These are phyloP conservation scores for Hymenoscyphus occultus DNA, from an alignment of 2,329 filamentous ascomycete genomes.

Conservation along the genomic window DNA sequence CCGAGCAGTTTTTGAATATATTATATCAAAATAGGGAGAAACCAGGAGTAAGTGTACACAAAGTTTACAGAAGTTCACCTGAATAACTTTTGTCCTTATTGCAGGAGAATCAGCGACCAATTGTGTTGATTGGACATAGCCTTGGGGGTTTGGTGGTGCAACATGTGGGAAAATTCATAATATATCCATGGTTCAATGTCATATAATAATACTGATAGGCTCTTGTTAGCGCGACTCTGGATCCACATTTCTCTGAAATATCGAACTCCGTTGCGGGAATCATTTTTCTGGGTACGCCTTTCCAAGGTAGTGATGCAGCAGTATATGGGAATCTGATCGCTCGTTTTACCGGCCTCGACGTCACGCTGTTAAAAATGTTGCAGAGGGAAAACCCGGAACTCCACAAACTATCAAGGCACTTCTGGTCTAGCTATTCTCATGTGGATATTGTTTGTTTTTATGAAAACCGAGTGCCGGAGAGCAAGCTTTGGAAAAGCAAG, in stretches of 20 bases:
- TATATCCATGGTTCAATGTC: background rate
- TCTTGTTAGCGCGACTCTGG: slow-evolving; percentile 13
- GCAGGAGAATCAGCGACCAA: slow-evolving; percentile 19
- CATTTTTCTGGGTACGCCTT: slow-evolving; percentile 22
- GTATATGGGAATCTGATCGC: slow-evolving; percentile 11
- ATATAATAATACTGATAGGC: slow-evolving; percentile 12
- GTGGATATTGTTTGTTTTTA: slow-evolving; percentile 18
- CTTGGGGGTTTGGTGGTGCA: slow-evolving; percentile 21
- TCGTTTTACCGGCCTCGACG: background rate
- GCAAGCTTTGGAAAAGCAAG: background rate
- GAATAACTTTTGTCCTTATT: slow-evolving; percentile 3
- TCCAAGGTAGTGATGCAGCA: slow-evolving; percentile 20
- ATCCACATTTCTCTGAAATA: slow-evolving; percentile 17
- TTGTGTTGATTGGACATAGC: slow-evolving; percentile 24
- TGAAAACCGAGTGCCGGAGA: slow-evolving; percentile 7
- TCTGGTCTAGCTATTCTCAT: slow-evolving; percentile 11
- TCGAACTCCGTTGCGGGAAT: slow-evolving; percentile 17
- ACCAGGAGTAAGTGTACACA: slow-evolving; percentile 11
- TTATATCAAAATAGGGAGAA: slow-evolving; percentile 18
- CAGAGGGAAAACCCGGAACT: slow-evolving; percentile 15
- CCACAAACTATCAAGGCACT: slow-evolving; percentile 11
- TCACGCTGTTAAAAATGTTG: slow-evolving; percentile 13
- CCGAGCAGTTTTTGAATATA: slow-evolving; percentile 17
- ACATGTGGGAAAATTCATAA: slow-evolving; percentile 12
- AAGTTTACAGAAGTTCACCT: background rate